phyloP scores from a whole-genome alignment of 2,329 filamentous ascomycete genomes.

The Botryotinia narcissicola region DNA sequence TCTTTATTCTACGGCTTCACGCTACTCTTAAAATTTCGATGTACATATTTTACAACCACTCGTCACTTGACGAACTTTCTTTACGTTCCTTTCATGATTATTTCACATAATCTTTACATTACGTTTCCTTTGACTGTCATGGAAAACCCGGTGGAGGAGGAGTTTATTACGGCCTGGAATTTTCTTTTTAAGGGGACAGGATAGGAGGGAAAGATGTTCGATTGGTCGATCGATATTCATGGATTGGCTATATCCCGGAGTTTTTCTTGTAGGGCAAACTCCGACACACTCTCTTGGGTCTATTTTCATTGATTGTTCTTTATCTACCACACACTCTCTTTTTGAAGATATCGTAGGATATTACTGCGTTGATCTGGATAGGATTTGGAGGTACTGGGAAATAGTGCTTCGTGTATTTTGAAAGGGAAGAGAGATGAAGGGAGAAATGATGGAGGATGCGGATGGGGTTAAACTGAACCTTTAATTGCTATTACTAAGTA shows the following conservation, averaged over 20 bases:
- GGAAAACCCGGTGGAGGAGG: conserved; percentile 3
- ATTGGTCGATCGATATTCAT: conserved; percentile 12
- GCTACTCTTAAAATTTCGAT: conserved; percentile 4
- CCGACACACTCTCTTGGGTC: conserved; percentile 7
- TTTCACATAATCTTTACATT: conserved; percentile 17
- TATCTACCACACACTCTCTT: not conserved
- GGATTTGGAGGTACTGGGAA: not conserved
- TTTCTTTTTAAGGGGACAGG: not conserved
- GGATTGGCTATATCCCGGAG: conserved; percentile 18
- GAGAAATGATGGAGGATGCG: not conserved
- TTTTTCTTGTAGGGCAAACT: conserved; percentile 8
- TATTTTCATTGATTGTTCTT: conserved; percentile 12
- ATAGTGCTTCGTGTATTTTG: conserved; percentile 3
- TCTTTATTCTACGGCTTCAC: conserved; percentile 1
- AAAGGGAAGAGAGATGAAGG: not conserved
- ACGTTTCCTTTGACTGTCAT: not conserved
- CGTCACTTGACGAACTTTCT: conserved; percentile 18
- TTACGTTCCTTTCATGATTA: conserved; percentile 18
- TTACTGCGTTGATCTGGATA: conserved; percentile 1
- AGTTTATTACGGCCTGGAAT: conserved; percentile 17
- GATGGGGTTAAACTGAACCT: not conserved
- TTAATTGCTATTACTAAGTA: not conserved
- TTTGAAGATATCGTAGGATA: not conserved
- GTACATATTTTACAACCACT: conserved; percentile 14
- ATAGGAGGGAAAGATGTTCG: conserved; percentile 8